phyloP scores from a whole-genome alignment of 352 stramenopile species.

The Pythium insidiosum region DNA sequence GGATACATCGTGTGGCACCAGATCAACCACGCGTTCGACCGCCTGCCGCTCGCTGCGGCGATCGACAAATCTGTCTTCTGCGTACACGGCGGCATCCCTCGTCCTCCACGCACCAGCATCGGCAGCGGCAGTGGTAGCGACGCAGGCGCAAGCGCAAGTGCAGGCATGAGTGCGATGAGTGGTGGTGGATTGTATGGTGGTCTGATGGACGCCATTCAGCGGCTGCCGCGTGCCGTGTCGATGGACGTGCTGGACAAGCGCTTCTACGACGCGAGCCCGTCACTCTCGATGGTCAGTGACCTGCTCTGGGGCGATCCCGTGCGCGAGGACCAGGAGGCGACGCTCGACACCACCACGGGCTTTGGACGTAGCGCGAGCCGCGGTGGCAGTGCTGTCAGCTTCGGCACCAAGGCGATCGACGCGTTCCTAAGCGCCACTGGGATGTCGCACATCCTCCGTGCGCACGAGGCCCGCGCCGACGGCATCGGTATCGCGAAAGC shows the following conservation, averaged over 20 bases:
- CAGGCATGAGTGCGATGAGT: too few relatives aligned
- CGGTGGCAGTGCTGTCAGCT: conserved; percentile 59
- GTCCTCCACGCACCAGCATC: too few relatives aligned
- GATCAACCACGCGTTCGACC: conserved; percentile 50
- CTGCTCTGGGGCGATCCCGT: conserved; percentile 55
- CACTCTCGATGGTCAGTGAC: conserved; percentile 48
- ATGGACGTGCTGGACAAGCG: conserved; percentile 36
- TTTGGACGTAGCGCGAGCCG: conserved; percentile 37
- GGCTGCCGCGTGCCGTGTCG: conserved; percentile 18
- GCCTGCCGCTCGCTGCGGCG: conserved; percentile 69
- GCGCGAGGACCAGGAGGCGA: conserved; percentile 15
- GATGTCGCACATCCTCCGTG: conserved; percentile 59
- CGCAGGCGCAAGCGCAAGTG: not conserved
- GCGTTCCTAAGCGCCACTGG: conserved; percentile 47
- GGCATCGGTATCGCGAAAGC: conserved; percentile 58
- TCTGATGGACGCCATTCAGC: conserved; percentile 49
- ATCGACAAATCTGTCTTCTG: conserved; percentile 78
- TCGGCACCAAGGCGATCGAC: conserved; percentile 58
- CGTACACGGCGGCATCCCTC: conserved; percentile 38
- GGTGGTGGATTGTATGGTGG: too few relatives aligned
- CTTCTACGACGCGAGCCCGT: conserved; percentile 23
- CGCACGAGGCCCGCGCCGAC: conserved; percentile 80
- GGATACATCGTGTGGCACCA: conserved; percentile 85
- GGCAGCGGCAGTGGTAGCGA: too few relatives aligned
- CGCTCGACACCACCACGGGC: conserved; percentile 50